Evolutionary conservation across 148 eudicot genomes (phyloP), one percentile per base, ranked within the genome.

Genomic region (Suaeda aralocaspica): DNA sequence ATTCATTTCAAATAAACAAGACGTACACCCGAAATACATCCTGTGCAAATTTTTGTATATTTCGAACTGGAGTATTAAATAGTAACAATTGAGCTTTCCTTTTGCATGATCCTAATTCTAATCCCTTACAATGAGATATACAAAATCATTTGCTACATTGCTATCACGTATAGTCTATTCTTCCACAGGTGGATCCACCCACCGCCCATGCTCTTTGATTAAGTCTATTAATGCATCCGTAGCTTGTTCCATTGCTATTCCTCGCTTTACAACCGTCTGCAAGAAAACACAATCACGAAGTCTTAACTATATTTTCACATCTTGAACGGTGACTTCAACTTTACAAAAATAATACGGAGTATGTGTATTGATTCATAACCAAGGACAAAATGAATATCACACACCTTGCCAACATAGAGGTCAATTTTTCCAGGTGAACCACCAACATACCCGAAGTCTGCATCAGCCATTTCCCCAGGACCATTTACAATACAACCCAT

Each of bases 401-500:
- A 30, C 80, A 93, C 98, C 98, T 93, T 93, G 66, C 98, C 96
- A 22, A 93, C 98, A 45, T 91, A 94, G 44, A 94, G 89, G 73
- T 94, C 99, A 70, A 94, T 94, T 84, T 94, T 94, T 68, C 99
- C 99, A 49, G 99, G 99, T 74, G 97, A 90, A 66, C 99, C 99
- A 64, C 97, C 99, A 48, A 94, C 99, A 48, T 94, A 94, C 48
- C 99, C 99, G 59, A 94, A 94, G 86, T 94, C 97, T 64, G 99
- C 99, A 87, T 94, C 99, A 62, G 97, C 99, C 99, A 94, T 94
- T 82, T 94, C 99, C 71, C 99, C 99, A 10, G 97, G 99, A 67
- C 99, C 99, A 74, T 94, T 94, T 51, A 94, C 99, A 78, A 94
- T 94, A 87, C 99, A 94, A 66, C 99, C 99, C 99, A 94, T 94